A percentile compares a stretch with the other conserved stretches of the same genome.
Evolutionary conservation across 208 protist genomes (phyloP).

Genomic region (Leishmania aethiopica): DNA sequence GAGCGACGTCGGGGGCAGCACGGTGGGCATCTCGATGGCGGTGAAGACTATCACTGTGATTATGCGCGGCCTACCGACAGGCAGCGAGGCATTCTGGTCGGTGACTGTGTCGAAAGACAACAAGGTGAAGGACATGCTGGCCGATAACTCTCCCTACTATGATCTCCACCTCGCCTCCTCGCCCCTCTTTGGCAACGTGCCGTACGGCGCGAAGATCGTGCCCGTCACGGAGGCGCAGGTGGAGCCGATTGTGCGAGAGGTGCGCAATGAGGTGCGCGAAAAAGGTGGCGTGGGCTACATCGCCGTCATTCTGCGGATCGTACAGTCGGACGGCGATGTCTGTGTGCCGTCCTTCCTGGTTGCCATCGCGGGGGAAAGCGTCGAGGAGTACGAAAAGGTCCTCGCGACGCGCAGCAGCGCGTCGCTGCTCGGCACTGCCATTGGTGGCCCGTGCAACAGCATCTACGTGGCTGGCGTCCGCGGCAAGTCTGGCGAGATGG

Average conservation of each 20-base stretch:
- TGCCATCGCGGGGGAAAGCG: conserved; percentile 34
- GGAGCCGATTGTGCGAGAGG: conserved; percentile 37
- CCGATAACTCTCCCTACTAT: conserved; percentile 38
- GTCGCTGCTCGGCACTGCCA: conserved; percentile 45
- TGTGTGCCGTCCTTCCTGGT: conserved; percentile 48
- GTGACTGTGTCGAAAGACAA: conserved; percentile 39
- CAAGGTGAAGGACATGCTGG: conserved; percentile 56
- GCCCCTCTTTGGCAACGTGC: conserved; percentile 58
- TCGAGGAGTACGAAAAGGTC: conserved; percentile 30
- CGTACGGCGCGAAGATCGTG: conserved; percentile 33
- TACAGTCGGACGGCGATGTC: conserved; percentile 53
- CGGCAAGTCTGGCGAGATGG: conserved; percentile 19
- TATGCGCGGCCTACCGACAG: conserved; percentile 20
- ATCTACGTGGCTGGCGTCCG: conserved; percentile 46
- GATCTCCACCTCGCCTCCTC: conserved; percentile 51
- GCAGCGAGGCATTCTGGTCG: conserved; percentile 53
- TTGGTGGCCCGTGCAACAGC: conserved; percentile 61
- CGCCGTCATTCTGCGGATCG: conserved; percentile 34
- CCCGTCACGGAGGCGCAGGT: conserved; percentile 28
- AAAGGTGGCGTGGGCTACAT: conserved; percentile 35
- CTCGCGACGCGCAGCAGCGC: conserved; percentile 28
- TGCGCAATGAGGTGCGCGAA: conserved; percentile 31
- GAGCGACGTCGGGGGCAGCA: conserved; percentile 37
- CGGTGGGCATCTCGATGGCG: conserved; percentile 41
- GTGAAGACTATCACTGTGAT: conserved; percentile 28